These are phyloP conservation scores for Leucosporidium scottii DNA, from an alignment of 768 basidiomycete genomes.

Conservation along the genomic window DNA sequence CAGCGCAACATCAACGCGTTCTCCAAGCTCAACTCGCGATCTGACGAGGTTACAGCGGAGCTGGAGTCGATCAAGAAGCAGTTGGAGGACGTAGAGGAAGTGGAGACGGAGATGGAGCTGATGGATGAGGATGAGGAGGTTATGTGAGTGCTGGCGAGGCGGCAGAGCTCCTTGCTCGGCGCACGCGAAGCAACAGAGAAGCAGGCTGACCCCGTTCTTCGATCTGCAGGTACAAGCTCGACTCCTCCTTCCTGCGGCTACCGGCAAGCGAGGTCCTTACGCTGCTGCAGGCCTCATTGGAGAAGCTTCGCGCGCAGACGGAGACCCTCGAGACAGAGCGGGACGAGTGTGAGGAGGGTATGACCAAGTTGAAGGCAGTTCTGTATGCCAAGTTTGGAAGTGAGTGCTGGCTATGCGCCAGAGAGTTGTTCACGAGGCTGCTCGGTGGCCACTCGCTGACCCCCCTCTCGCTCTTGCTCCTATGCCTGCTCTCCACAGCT, in stretches of 20 bases:
- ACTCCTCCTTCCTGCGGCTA: conserved; percentile 45
- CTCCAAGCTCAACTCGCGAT: conserved; percentile 43
- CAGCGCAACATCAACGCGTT: conserved; percentile 45
- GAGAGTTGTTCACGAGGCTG: no score
- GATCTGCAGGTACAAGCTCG: conserved; percentile 42
- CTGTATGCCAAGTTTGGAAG: conserved; percentile 33
- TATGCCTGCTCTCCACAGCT: neutral
- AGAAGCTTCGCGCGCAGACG: conserved; percentile 1
- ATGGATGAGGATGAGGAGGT: conserved; percentile 42
- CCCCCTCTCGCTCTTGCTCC: neutral
- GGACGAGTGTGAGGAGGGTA: conserved; percentile 5
- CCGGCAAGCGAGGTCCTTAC: conserved; percentile 37
- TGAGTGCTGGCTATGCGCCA: conserved; percentile 5
- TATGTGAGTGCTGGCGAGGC: conserved; percentile 27
- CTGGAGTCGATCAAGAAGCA: conserved; percentile 40
- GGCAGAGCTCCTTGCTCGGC: neutral
- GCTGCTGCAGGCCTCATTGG: conserved; percentile 15
- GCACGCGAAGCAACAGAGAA: neutral
- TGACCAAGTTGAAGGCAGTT: conserved; percentile 25
- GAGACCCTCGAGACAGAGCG: conserved; percentile 20
- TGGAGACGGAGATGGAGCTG: conserved; percentile 44
- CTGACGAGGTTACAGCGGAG: conserved; percentile 42
- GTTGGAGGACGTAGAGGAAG: conserved; percentile 45
- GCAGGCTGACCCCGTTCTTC: neutral
- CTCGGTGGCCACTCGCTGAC: neutral